A percentile compares a stretch with the other conserved stretches of the same genome.
Conservation (phyloP, 345 rosid species). For the Raphanus sativus region DNA sequence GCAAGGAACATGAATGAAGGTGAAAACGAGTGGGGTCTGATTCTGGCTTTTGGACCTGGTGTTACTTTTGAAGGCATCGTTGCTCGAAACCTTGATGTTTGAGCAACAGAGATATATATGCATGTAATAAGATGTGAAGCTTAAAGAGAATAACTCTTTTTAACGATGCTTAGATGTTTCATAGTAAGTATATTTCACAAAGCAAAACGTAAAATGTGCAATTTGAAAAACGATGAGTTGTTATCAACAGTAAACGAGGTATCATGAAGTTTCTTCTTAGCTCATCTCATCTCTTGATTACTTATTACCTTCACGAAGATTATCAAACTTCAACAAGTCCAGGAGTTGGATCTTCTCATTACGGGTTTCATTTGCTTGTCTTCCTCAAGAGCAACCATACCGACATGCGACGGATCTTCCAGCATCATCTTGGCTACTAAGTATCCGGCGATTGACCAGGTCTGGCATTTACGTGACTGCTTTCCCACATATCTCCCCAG, state of each 20-base stretch:
- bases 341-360: conserved; percentile 58
- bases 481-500: conserved; percentile 56
- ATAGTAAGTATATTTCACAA: conserved; percentile 31
- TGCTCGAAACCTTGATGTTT: conserved; percentile 68
- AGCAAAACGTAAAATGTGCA: conserved; percentile 17
- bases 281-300: not conserved
- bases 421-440: conserved; percentile 71
- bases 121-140: conserved; percentile 24
- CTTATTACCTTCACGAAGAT: not conserved
- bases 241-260: not conserved
- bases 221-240: conserved; percentile 6
- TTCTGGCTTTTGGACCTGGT: conserved; percentile 95
- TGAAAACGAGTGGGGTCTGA: conserved; percentile 68
- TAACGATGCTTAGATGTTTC: conserved; percentile 18
- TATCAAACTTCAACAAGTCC: conserved; percentile 40
- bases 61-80: conserved; percentile 92
- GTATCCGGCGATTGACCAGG: conserved; percentile 70
- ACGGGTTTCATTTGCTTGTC: conserved; percentile 64
- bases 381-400: conserved; percentile 68
- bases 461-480: conserved; percentile 64
- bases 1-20: conserved; percentile 28
- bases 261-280: not conserved
- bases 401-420: conserved; percentile 64
- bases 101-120: conserved; percentile 5
- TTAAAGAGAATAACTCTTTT: conserved; percentile 3